Conservation (phyloP, 2,329 filamentous ascomycete species). For the Fusarium avenaceum region DNA sequence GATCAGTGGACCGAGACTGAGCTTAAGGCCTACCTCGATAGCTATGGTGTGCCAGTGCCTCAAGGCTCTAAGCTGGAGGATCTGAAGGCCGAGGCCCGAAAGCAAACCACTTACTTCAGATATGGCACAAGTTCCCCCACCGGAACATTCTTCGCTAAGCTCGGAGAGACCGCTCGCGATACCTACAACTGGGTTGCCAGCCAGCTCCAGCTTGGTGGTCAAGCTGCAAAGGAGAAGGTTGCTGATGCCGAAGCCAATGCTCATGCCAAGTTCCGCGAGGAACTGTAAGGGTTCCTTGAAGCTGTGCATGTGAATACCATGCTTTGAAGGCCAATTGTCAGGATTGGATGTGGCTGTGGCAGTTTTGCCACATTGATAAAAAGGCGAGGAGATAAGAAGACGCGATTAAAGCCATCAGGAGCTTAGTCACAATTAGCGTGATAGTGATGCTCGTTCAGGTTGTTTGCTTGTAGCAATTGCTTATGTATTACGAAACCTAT, state of each 20-base stretch:
- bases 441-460: slow-evolving; percentile 6
- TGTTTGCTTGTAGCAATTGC: slow-evolving; percentile 38
- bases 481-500: slow-evolving; percentile 36
- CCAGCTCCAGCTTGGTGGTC: slow-evolving; percentile 64
- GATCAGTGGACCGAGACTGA: slow-evolving; percentile 81
- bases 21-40: slow-evolving; percentile 83
- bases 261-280: slow-evolving; percentile 59
- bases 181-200: slow-evolving; percentile 66
- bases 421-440: not conserved
- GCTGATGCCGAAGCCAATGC: slow-evolving; percentile 52
- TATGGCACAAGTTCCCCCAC: slow-evolving; percentile 78
- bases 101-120: slow-evolving; percentile 81
- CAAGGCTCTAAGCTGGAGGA: slow-evolving; percentile 78
- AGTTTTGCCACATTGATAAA: not conserved
- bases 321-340: not conserved
- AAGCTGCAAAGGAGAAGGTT: slow-evolving; percentile 64
- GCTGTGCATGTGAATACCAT: not conserved
- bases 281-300: slow-evolving; percentile 58
- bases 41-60: slow-evolving; percentile 77
- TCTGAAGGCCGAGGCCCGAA: slow-evolving; percentile 77
- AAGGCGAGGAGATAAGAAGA: slow-evolving; percentile 7
- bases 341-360: not conserved
- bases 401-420: not conserved
- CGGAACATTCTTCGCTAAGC: slow-evolving; percentile 75
- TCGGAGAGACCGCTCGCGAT: slow-evolving; percentile 64